Base-by-base conservation (phyloP, 208 protist genomes). In the Wallacemonas collosoma region DNA sequence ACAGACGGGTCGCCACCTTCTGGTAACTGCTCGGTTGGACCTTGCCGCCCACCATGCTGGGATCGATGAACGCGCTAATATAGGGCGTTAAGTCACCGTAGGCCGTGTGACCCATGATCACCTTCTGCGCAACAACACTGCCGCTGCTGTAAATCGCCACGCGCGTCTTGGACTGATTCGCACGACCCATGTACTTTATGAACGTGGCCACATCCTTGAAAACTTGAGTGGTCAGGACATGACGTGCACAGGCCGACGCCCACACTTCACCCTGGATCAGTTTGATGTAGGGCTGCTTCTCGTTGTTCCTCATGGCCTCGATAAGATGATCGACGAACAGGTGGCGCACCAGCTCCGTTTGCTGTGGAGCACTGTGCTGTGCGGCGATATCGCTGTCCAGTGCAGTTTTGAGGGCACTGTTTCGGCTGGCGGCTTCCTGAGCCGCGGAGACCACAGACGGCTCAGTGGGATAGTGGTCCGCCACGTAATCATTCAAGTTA, bases 131-230 rank as follows among this genome's bases (percentile, higher is more conserved):
- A 1, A 51, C 70, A 1, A 93, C 70, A 44, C 66, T 79, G 44
- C 91, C 90, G 8, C 71, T 86, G 39, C 89, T 95, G 75, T 95
- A 98, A 8, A 98, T 84, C 41, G 87, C 94, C 3, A 95, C 81
- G 45, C 62, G 55, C 3, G 76, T 73, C 54, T 50, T 36, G 17
- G 17, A 43, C 44, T 79, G 67, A 6, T 51, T 47, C 8, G 54
- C 12, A 40, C 54, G 54, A 2, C 71, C 74, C 63, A 70, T 71
- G 3, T 57, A 45, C 35, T 76, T 50, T 60, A 87, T 65, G 75
- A 79, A 62, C 60, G 43, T 36, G 1, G 43, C 68, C 2, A 72
- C 81, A 53, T 90, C 82, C 6, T 45, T 48, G 54, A 73, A 85
- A 4, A 68, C 55, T 36, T 45, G 61, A 7, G 64, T 76, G n/a